Percentiles rank a stretch among this genome's conserved stretches.
Conservation (phyloP, 2,329 filamentous ascomycete genomes). For the Talaromyces islandicus region DNA sequence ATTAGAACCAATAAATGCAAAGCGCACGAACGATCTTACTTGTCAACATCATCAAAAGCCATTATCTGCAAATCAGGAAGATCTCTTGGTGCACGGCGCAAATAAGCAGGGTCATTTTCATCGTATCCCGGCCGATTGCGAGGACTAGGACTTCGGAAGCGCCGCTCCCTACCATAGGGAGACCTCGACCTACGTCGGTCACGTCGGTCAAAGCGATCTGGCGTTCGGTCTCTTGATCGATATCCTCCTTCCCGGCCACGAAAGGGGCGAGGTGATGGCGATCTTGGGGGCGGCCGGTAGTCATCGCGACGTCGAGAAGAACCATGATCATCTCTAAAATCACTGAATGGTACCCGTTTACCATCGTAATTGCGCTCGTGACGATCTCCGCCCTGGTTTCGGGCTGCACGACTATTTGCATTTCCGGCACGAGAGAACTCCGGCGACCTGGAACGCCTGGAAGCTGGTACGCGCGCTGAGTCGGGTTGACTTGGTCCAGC, state of each 20-base stretch:
- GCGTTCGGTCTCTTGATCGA: conserved; percentile 36
- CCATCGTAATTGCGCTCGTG: conserved; percentile 36
- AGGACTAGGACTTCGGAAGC: conserved; percentile 66
- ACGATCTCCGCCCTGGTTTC: conserved; percentile 32
- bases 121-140: conserved; percentile 48
- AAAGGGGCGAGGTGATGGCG: conserved; percentile 54
- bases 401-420: conserved; percentile 23
- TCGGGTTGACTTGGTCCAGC: conserved; percentile 38
- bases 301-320: conserved; percentile 53
- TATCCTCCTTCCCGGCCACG: conserved; percentile 60
- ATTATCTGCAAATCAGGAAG: conserved; percentile 89
- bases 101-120: too few relatives aligned
- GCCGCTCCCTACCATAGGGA: conserved; percentile 58
- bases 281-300: conserved; percentile 59
- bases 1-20: background rate
- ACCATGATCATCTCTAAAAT: conserved; percentile 45
- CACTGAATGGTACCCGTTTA: conserved; percentile 36
- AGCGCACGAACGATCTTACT: conserved; percentile 25
- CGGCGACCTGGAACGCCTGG: conserved; percentile 58
- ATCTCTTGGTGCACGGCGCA: conserved; percentile 64
- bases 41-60: conserved; percentile 68
- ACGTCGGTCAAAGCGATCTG: conserved; percentile 48
- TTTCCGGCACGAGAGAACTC: conserved; percentile 46
- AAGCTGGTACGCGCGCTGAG: conserved; percentile 27
- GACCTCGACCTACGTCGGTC: conserved; percentile 64